Base-by-base conservation (phyloP, 495 filamentous ascomycete genomes). In the Podospora sp. region DNA sequence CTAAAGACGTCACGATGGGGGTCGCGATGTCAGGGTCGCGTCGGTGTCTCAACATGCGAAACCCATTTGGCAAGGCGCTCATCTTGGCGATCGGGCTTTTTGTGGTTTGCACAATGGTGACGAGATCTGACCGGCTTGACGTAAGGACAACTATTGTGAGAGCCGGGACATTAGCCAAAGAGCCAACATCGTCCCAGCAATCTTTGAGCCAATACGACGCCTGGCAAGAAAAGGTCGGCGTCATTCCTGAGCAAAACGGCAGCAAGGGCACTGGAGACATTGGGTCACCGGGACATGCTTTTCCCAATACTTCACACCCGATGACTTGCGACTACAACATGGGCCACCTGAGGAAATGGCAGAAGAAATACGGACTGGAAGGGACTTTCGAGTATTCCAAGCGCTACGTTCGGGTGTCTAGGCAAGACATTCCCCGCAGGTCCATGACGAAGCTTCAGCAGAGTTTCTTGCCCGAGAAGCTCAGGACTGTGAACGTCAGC, bases 381-480 rank as follows among this genome's bases (percentile, higher is more conserved):
- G 80, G 81, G 5, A 75, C 71, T 35, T 82, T 86, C 75, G 79
- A 85, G 65, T 86, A 86, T 69, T 75, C 75, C 20, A 81, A 83
- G 69, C 78, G 84, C 60, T 84, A 85, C 71, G 71, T 85, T 25
- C 82, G 79, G 51, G 76, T 81, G 49, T 73, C 75, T 22, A 79
- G 81, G 0, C 65, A 82, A 35, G 73, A 77, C 18, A 79, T 84
- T 20, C 58, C 72, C 18, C 76, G 83, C 26, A 83, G 79, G 62
- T 81, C 80, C 7, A 75, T 85, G 29, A 85, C 83, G 22, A 80
- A 75, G 51, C 67, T 86, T 16, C 62, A 76, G 18, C 77, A 83
- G 33, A 65, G 72, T 27, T 78, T 86, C 65, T 77, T 85, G n/a
- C 75, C 77, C 18, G 75, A 76, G 18, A 65, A 75, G 16, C 76